phyloP scores from a whole-genome alignment of 2,329 filamentous ascomycete species.

The Onygenales sp. region DNA sequence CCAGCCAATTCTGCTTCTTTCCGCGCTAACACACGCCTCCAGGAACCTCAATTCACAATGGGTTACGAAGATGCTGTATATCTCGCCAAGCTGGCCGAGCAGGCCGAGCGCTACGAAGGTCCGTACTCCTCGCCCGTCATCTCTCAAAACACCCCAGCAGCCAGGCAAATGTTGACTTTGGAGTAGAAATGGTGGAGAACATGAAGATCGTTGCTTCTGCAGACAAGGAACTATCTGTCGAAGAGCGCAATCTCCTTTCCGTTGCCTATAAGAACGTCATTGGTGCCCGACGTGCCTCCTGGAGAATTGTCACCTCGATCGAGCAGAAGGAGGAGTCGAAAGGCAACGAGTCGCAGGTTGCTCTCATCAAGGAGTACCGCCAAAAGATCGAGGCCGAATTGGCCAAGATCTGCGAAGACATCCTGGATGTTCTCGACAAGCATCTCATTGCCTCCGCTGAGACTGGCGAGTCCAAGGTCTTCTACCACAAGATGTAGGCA shows the following conservation, averaged over 20 bases:
- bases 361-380: conserved; percentile 94
- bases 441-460: conserved; percentile 90
- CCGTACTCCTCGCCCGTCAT: conserved; percentile 28
- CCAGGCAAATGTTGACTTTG: neutral
- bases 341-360: conserved; percentile 85
- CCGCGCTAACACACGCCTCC: neutral
- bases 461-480: conserved; percentile 96
- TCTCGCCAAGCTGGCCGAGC: conserved; percentile 99
- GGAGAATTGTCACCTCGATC: conserved; percentile 97
- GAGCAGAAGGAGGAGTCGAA: conserved; percentile 99
- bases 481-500: conserved; percentile 97
- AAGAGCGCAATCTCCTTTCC: conserved; percentile 94
- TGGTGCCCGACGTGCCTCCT: conserved; percentile 89
- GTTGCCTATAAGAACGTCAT: conserved; percentile 99
- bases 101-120: conserved; percentile 99
- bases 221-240: conserved; percentile 72
- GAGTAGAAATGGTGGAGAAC: conserved; percentile 95
- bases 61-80: conserved; percentile 99
- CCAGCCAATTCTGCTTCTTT: neutral
- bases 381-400: conserved; percentile 97
- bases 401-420: conserved; percentile 95
- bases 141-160: neutral
- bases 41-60: conserved; percentile 56
- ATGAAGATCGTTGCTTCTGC: conserved; percentile 97
- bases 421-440: conserved; percentile 87